A percentile compares a stretch with the other conserved stretches of the same genome.
These are phyloP conservation scores for Auriculariales sp. DNA, from an alignment of 768 basidiomycete species.

Conservation along the genomic window DNA sequence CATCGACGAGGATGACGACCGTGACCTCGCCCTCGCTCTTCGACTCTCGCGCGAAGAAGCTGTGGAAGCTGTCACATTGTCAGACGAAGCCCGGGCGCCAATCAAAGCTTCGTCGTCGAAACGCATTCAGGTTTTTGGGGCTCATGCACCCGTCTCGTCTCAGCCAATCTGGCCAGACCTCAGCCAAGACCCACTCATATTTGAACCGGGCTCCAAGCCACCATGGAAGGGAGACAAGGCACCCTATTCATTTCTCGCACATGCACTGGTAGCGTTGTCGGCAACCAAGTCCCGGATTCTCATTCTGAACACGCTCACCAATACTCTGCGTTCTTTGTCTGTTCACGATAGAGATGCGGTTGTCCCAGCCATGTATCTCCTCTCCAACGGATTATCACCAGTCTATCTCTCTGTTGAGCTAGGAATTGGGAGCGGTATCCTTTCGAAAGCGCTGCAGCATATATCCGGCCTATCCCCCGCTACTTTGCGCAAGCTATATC, in stretches of 20 bases:
- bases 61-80: background rate
- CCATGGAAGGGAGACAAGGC: slow-evolving; percentile 18
- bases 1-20: background rate
- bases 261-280: slow-evolving; percentile 44
- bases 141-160: no score
- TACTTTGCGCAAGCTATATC: slow-evolving; percentile 52
- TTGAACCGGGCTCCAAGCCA: no score
- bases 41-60: background rate
- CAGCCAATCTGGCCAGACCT: slow-evolving; percentile 8
- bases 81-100: no score
- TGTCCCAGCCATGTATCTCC: slow-evolving; percentile 61
- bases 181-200: slow-evolving; percentile 29
- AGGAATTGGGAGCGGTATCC: slow-evolving; percentile 50
- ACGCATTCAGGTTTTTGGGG: no score
- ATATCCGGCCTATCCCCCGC: slow-evolving; percentile 49
- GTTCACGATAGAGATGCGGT: slow-evolving; percentile 53
- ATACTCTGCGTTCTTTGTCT: slow-evolving; percentile 56
- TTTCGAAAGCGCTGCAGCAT: slow-evolving; percentile 56
- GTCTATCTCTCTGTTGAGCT: slow-evolving; percentile 60
- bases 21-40: background rate
- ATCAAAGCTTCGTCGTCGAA: no score
- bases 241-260: slow-evolving; percentile 60
- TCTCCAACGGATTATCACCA: slow-evolving; percentile 69
- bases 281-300: slow-evolving; percentile 57
- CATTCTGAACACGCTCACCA: slow-evolving; percentile 57